These are phyloP conservation scores for Ascomycota sp. DNA, from an alignment of 2,329 filamentous ascomycete species.

Conservation along the genomic window DNA sequence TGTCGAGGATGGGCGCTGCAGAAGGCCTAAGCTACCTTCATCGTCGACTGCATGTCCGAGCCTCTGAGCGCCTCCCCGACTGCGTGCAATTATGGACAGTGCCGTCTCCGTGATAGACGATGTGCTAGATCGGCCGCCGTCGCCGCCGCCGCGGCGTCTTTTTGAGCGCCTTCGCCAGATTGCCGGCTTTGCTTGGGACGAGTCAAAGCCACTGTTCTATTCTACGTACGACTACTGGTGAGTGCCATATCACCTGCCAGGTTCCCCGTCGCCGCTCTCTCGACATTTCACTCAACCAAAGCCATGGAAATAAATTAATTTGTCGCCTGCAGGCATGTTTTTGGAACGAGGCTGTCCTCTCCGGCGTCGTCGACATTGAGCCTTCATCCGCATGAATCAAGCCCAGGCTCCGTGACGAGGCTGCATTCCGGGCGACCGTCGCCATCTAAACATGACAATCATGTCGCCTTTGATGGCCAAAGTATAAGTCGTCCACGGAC, in stretches of 20 bases:
- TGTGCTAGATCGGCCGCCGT: constrained; percentile 39
- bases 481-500: constrained; percentile 14
- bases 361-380: constrained; percentile 26
- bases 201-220: constrained; percentile 34
- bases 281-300: too few species aligned
- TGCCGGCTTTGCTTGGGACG: constrained; percentile 59
- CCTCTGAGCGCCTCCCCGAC: constrained; percentile 3
- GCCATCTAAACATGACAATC: constrained; percentile 15
- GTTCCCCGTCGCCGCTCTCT: neutral
- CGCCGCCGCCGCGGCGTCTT: constrained; percentile 43
- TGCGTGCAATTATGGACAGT: constrained; percentile 26
- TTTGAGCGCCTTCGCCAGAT: constrained; percentile 55
- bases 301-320: too few species aligned
- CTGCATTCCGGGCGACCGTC: constrained; percentile 22
- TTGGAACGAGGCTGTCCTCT: constrained; percentile 38
- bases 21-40: constrained; percentile 6
- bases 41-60: constrained; percentile 9
- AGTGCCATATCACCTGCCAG: constrained; percentile 2
- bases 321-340: constrained; percentile 34
- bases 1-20: constrained; percentile 14
- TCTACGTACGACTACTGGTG: constrained; percentile 79
- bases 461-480: constrained; percentile 10
- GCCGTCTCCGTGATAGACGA: constrained; percentile 28
- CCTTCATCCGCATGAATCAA: constrained; percentile 22
- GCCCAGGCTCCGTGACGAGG: constrained; percentile 21